Evolutionary conservation across 2,329 filamentous ascomycete species (phyloP).

Genomic region (Fusarium verticillioides): DNA sequence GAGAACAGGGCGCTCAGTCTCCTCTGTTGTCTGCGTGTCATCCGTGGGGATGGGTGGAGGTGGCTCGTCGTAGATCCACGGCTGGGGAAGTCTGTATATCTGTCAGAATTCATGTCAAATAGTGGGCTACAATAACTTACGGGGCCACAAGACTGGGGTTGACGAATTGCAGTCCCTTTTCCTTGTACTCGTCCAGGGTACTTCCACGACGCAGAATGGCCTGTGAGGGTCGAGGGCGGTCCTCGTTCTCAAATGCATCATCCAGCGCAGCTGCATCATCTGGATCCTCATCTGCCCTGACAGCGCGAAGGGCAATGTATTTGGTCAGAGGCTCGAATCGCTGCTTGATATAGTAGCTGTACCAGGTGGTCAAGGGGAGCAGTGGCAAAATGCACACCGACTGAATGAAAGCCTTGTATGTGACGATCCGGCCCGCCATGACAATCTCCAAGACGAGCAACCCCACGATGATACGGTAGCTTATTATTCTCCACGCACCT

Average conservation of each 20-base stretch:
- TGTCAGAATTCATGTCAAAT: constrained; percentile 25
- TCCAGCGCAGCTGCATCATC: constrained; percentile 50
- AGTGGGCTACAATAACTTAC: constrained; percentile 57
- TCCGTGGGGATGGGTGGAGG: constrained; percentile 53
- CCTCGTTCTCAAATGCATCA: constrained; percentile 54
- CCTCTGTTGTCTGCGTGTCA: constrained; percentile 44
- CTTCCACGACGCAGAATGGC: constrained; percentile 63
- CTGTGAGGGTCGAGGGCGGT: constrained; percentile 51
- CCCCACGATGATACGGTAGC: constrained; percentile 87
- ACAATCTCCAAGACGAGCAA: constrained; percentile 90
- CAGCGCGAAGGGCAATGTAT: constrained; percentile 91
- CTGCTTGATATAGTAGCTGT: constrained; percentile 81
- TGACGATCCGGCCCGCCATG: constrained; percentile 86
- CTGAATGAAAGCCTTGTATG: constrained; percentile 77
- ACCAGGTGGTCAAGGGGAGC: constrained; percentile 85
- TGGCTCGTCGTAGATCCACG: constrained; percentile 74
- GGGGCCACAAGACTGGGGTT: constrained; percentile 79
- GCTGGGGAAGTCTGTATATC: constrained; percentile 68
- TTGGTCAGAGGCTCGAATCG: constrained; percentile 90
- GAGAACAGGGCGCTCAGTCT: constrained; percentile 44
- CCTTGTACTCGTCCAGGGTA: constrained; percentile 78
- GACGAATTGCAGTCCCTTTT: constrained; percentile 76
- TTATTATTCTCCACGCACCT: constrained; percentile 95
- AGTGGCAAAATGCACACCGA: constrained; percentile 81
- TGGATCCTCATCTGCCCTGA: constrained; percentile 67